Percentiles rank a stretch among this genome's conserved stretches.
These are phyloP conservation scores for Nymphaea thermarum DNA, from an alignment of 164 flowering plant genomes.

Conservation along the genomic window DNA sequence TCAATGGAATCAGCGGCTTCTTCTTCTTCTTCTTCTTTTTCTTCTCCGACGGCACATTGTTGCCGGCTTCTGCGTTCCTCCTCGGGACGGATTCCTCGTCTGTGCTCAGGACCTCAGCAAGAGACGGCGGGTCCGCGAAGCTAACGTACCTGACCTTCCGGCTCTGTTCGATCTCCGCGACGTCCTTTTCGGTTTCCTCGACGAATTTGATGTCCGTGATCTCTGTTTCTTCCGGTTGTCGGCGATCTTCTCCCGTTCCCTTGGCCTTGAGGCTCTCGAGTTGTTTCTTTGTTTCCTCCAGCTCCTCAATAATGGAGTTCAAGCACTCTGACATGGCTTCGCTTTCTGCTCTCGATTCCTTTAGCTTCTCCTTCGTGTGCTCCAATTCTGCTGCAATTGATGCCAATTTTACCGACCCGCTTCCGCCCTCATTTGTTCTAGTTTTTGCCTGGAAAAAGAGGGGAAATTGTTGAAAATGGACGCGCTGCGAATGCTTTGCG, in stretches of 20 bases:
- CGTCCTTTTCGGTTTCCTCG: slow-evolving; percentile 17
- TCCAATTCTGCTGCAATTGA: slow-evolving; percentile 36
- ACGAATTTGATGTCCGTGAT: slow-evolving; percentile 31
- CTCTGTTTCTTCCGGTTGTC: slow-evolving; percentile 6
- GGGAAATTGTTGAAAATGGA: too few relatives aligned
- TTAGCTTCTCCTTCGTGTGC: slow-evolving; percentile 50
- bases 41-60: slow-evolving; percentile 6
- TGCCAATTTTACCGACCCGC: slow-evolving; percentile 13
- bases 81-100: slow-evolving; percentile 6
- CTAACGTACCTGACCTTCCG: slow-evolving; percentile 47
- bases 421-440: slow-evolving; percentile 11
- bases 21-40: slow-evolving; percentile 14
- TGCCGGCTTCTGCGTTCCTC: background rate
- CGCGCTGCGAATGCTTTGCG: too few relatives aligned
- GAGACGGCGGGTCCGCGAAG: slow-evolving; percentile 36
- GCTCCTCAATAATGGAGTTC: slow-evolving; percentile 40
- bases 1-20: slow-evolving; percentile 24
- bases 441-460: background rate
- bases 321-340: slow-evolving; percentile 30
- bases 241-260: slow-evolving; percentile 10
- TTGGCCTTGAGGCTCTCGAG: slow-evolving; percentile 26
- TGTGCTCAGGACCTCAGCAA: slow-evolving; percentile 16
- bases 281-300: slow-evolving; percentile 46
- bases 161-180: slow-evolving; percentile 8
- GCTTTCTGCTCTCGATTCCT: slow-evolving; percentile 41